Evolutionary conservation across 1,284 basidiomycete genomes (phyloP).

Genomic region (Microstroma glucosiphilum): DNA sequence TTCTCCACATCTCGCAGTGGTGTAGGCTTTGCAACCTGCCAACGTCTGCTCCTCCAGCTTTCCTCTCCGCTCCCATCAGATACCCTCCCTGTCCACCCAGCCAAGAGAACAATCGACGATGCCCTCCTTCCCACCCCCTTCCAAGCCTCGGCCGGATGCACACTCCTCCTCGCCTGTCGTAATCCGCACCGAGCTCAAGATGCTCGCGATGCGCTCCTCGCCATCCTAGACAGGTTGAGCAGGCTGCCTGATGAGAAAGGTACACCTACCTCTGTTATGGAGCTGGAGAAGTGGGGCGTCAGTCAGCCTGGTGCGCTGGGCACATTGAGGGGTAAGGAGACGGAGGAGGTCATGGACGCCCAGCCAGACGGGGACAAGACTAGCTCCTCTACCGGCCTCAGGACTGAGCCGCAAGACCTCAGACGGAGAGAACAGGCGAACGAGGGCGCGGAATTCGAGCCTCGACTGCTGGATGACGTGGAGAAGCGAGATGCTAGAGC

Average conservation of each 20-base stretch:
- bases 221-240: conserved; percentile 32
- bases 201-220: conserved; percentile 35
- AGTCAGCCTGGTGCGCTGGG: conserved; percentile 6
- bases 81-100: conserved; percentile 27
- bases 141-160: conserved; percentile 45
- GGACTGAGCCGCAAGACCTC: conserved; percentile 14
- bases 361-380: conserved; percentile 35
- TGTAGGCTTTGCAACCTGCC: conserved; percentile 48
- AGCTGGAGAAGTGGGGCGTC: not conserved
- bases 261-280: conserved; percentile 17
- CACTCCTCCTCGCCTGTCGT: conserved; percentile 47
- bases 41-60: conserved; percentile 48
- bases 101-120: conserved; percentile 9
- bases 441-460: conserved; percentile 10
- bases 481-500: conserved; percentile 32
- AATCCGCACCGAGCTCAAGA: conserved; percentile 49
- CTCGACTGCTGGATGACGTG: conserved; percentile 22
- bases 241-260: conserved; percentile 36
- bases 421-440: conserved; percentile 25
- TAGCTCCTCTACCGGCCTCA: conserved; percentile 23
- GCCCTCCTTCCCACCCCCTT: conserved; percentile 39
- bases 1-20: conserved; percentile 18
- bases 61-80: conserved; percentile 44
- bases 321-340: not conserved
- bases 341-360: conserved; percentile 19